Percentiles rank a stretch among this genome's conserved stretches.
Conservation (phyloP, 371 early-diverging fungal genomes). For the Lichtheimia corymbifera region DNA sequence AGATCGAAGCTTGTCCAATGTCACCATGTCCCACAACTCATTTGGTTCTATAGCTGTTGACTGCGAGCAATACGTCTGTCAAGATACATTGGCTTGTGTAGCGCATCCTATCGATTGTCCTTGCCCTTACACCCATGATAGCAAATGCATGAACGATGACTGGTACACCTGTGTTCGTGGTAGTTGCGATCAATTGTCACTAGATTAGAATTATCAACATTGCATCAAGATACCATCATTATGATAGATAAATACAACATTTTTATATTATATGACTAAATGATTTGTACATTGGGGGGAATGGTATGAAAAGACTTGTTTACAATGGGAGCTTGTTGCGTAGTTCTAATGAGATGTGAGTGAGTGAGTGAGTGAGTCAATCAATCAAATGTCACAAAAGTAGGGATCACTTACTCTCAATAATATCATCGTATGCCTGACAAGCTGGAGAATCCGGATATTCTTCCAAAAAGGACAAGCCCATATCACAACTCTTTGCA, state of each 20-base stretch:
- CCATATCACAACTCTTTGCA: conserved; percentile 80
- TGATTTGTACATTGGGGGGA: conserved; percentile 1
- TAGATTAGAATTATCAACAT: neutral
- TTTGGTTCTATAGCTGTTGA: neutral
- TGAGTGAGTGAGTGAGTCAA: neutral
- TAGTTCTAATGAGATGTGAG: neutral
- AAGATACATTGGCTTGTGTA: conserved; percentile 3
- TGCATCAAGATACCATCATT: no score
- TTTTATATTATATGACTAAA: neutral
- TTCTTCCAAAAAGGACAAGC: conserved; percentile 84
- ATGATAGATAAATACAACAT: neutral
- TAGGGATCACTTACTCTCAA: conserved; percentile 47
- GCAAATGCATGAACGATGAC: conserved; percentile 7
- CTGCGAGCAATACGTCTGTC: neutral
- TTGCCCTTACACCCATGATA: neutral
- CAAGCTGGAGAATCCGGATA: conserved; percentile 89
- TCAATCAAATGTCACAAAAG: neutral
- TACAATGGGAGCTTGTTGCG: neutral
- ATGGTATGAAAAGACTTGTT: neutral
- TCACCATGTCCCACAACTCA: conserved; percentile 1
- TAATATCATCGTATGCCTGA: conserved; percentile 71
- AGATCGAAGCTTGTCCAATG: neutral
- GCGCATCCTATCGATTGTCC: conserved; percentile 2
- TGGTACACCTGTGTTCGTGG: conserved; percentile 6
- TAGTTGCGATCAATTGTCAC: neutral